Conservation (phyloP, 257 asterid species). For the Anisodus tanguticus region DNA sequence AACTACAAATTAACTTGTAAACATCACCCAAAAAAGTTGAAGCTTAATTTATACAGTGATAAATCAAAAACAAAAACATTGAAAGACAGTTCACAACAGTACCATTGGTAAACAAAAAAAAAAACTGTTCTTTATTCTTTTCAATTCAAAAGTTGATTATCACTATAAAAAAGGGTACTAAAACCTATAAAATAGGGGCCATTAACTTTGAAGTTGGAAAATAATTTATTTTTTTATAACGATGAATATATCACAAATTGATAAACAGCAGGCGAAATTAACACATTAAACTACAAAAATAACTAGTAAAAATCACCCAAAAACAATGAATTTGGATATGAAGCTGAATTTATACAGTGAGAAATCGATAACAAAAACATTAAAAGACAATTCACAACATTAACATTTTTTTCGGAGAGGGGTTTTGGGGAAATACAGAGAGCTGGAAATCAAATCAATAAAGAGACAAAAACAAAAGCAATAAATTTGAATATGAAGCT, state of each 20-base stretch:
- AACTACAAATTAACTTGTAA: background rate
- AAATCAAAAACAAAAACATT: background rate
- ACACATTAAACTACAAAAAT: background rate
- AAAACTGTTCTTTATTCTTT: background rate
- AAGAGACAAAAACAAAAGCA: background rate
- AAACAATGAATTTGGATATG: too few relatives aligned
- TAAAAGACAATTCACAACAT: background rate
- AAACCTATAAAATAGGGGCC: background rate
- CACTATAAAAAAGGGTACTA: background rate
- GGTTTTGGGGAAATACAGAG: background rate
- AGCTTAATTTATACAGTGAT: background rate
- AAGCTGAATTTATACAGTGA: background rate
- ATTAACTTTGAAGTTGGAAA: background rate
- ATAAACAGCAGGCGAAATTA: background rate
- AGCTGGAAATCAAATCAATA: background rate
- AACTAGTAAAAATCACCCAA: background rate
- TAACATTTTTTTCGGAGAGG: background rate
- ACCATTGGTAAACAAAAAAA: too few relatives aligned
- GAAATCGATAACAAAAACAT: background rate
- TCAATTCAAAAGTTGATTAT: background rate
- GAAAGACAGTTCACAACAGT: background rate
- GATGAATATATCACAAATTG: background rate
- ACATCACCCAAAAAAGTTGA: background rate
- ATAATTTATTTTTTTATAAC: background rate
- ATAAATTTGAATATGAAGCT: too few relatives aligned